phyloP scores from a whole-genome alignment of 768 basidiomycete species.

The Polyporus arcularius region DNA sequence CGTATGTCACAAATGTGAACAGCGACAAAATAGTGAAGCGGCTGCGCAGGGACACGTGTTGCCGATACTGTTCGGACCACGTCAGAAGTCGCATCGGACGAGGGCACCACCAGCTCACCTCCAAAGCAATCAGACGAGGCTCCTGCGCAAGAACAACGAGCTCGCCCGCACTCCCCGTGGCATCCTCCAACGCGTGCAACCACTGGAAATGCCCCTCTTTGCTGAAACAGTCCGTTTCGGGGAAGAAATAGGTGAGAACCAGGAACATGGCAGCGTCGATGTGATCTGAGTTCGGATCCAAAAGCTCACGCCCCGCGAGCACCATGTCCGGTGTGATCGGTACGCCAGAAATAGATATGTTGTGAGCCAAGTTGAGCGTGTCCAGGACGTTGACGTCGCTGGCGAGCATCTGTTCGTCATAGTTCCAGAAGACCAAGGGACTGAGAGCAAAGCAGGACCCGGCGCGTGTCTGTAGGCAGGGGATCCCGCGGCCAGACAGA shows the following conservation, averaged over 20 bases:
- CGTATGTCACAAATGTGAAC: constrained; percentile 76
- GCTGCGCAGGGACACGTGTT: constrained; percentile 45
- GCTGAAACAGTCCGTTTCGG: constrained; percentile 68
- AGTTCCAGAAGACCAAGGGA: constrained; percentile 74
- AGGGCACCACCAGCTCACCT: constrained; percentile 33
- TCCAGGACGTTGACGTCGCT: constrained; percentile 59
- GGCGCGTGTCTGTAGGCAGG: constrained; percentile 55
- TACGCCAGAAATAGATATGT: constrained; percentile 63
- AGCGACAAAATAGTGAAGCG: constrained; percentile 64
- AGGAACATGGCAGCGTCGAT: constrained; percentile 71
- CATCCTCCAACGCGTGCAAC: constrained; percentile 54
- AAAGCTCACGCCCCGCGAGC: constrained; percentile 64
- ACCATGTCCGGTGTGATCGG: constrained; percentile 75
- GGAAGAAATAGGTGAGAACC: constrained; percentile 82
- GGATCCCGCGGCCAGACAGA: constrained; percentile 40
- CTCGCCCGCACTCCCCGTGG: constrained; percentile 37
- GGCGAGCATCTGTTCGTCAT: constrained; percentile 54
- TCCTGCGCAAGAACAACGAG: constrained; percentile 42
- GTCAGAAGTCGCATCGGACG: neutral
- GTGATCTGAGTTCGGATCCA: constrained; percentile 49
- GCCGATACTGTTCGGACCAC: constrained; percentile 47
- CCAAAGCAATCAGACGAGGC: constrained; percentile 46
- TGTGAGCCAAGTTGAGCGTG: constrained; percentile 54
- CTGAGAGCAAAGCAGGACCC: constrained; percentile 70
- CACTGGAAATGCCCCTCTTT: constrained; percentile 63